Evolutionary conservation across 2,329 filamentous ascomycete genomes (phyloP), one percentile per base, ranked within the genome.

Genomic region (Orbilia quercus): DNA sequence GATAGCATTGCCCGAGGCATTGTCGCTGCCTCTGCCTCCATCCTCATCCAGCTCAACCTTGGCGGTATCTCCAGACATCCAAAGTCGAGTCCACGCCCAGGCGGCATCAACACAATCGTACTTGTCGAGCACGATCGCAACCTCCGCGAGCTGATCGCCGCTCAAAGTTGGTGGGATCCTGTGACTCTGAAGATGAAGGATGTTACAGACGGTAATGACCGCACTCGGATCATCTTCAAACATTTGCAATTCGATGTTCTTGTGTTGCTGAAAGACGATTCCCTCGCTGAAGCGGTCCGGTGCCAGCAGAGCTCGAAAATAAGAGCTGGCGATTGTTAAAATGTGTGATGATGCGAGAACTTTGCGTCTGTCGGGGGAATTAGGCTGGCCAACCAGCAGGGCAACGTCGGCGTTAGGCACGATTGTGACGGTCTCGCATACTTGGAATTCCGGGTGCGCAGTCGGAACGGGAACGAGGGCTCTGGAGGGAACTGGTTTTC

Each of bases 51-150:
- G 47, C 20, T 74, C 70, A 6, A 53, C 48, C 20, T 67, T 66
- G 14, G 63, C 55, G 11, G 63, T 62, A 22, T 58, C 70, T 1
- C 70, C 62, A 7, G 70, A 62, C 70, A 74, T 74, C 70, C 70
- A 74, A 14, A 66, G 38, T 44, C 70, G 47, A 2, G 70, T 74
- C 70, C 70, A 74, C 4, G 70, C 70, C 70, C 70, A 74, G 38
- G 70, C 70, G n/a, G 70, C 70, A 50, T 74, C 62, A 20, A 74
- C 63, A 38, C 70, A 74, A 22, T 74, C 70, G 36, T 74, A 74
- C 18, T 74, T 74, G 28, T 74, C 70, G 9, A 74, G 55, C 4
- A 74, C 55, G n/a, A 74, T 74, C 7, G 70, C 70, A 9, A 74
- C 70, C 42, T 74, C 70, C 2, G 70, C 70, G 14, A 74, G 70